A percentile compares a stretch with the other conserved stretches of the same genome.
Evolutionary conservation across 2,329 filamentous ascomycete species (phyloP).

Genomic region (Cercospora zeae-maydis): DNA sequence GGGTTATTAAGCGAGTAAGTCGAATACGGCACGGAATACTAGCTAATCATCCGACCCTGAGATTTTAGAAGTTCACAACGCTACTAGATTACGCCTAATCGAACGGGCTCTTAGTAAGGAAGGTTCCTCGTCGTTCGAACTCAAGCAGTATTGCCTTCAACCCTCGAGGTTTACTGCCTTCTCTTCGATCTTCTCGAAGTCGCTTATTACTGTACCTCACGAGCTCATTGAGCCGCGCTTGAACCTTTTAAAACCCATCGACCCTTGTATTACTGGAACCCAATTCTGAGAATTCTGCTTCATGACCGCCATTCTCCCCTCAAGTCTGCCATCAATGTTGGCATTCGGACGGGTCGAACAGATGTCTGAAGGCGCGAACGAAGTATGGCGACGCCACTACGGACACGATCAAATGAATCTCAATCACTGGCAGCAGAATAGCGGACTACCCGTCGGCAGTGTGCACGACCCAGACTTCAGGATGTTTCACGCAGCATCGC

Average conservation of each 20-base stretch:
- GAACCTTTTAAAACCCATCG: constrained; percentile 22
- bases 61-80: too few species aligned
- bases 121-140: constrained; percentile 1
- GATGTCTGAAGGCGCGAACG: constrained; percentile 21
- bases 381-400: constrained; percentile 26
- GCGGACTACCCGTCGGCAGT: constrained; percentile 22
- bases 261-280: constrained; percentile 21
- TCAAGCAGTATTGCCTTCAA: constrained; percentile 9
- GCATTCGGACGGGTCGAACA: constrained; percentile 17
- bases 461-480: constrained; percentile 31
- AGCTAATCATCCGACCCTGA: too few species aligned
- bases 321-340: constrained; percentile 19
- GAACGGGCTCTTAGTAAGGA: too few species aligned
- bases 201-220: constrained; percentile 7
- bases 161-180: background rate
- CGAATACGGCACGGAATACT: too few species aligned
- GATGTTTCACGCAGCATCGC: constrained; percentile 27
- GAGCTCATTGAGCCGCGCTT: constrained; percentile 22
- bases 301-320: constrained; percentile 24
- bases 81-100: too few species aligned
- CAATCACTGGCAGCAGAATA: constrained; percentile 24
- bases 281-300: constrained; percentile 27
- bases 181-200: constrained; percentile 12
- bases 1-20: too few species aligned
- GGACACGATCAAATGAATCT: constrained; percentile 23